A percentile compares a stretch with the other conserved stretches of the same genome.
Evolutionary conservation across 257 asterid species (phyloP).

Genomic region (Ehretia macrophylla): DNA sequence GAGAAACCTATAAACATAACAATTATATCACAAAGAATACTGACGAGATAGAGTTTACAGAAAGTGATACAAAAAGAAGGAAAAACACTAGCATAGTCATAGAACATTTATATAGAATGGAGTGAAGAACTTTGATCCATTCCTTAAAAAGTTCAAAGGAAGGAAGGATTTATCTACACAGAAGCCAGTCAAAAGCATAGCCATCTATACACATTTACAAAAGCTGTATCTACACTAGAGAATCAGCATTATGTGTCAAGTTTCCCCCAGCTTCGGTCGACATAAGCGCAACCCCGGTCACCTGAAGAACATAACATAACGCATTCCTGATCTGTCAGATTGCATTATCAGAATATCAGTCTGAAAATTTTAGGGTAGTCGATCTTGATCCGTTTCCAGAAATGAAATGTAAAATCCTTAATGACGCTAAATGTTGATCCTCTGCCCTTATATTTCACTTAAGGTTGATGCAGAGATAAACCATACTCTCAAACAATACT

Average conservation of each 20-base stretch:
- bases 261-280: neutral
- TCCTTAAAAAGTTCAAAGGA: neutral
- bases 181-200: slow-evolving; percentile 15
- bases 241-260: slow-evolving; percentile 19
- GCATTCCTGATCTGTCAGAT: slow-evolving; percentile 11
- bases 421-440: slow-evolving; percentile 5
- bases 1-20: too few species aligned
- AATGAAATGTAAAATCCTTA: neutral
- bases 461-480: slow-evolving; percentile 5
- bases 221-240: slow-evolving; percentile 28
- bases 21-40: too few species aligned
- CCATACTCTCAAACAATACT: slow-evolving; percentile 13
- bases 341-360: slow-evolving; percentile 1
- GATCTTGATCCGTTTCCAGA: slow-evolving; percentile 1
- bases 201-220: slow-evolving; percentile 23
- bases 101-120: too few species aligned
- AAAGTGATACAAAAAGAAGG: too few species aligned
- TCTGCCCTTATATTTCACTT: neutral
- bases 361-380: neutral
- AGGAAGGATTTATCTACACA: slow-evolving; percentile 27
- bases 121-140: neutral
- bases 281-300: neutral
- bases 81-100: too few species aligned
- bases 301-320: slow-evolving; percentile 13
- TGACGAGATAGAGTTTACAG: too few species aligned